phyloP scores from a whole-genome alignment of 2,329 filamentous ascomycete genomes.

The Hypocrella siamensis region DNA sequence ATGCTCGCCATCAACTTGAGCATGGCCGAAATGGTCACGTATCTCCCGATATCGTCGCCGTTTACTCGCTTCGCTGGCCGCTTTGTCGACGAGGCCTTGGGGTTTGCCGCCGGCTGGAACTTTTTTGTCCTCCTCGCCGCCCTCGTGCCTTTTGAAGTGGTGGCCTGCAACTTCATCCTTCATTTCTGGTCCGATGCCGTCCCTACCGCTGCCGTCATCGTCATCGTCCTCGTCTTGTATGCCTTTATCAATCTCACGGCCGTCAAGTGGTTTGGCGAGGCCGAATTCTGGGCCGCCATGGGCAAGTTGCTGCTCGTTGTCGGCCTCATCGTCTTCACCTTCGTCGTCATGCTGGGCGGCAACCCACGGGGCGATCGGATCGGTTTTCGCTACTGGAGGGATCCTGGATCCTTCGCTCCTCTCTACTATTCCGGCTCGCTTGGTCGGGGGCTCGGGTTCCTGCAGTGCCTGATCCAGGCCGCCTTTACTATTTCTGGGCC shows the following conservation, averaged over 20 bases:
- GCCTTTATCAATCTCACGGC: slow-evolving; percentile 53
- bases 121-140: slow-evolving; percentile 57
- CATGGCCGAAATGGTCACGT: slow-evolving; percentile 65
- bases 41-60: slow-evolving; percentile 59
- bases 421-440: slow-evolving; percentile 47
- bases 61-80: slow-evolving; percentile 66
- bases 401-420: slow-evolving; percentile 55
- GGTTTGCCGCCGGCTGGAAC: slow-evolving; percentile 59
- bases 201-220: slow-evolving; percentile 44
- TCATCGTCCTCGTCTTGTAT: slow-evolving; percentile 30
- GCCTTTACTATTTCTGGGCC: slow-evolving; percentile 53
- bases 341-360: slow-evolving; percentile 69
- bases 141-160: slow-evolving; percentile 52
- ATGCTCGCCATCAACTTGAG: slow-evolving; percentile 43
- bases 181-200: slow-evolving; percentile 47
- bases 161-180: slow-evolving; percentile 47
- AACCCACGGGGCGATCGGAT: slow-evolving; percentile 59
- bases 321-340: slow-evolving; percentile 59
- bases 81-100: slow-evolving; percentile 62
- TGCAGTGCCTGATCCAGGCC: slow-evolving; percentile 58
- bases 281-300: slow-evolving; percentile 60
- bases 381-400: slow-evolving; percentile 52
- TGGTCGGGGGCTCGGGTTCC: slow-evolving; percentile 61
- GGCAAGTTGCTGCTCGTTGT: slow-evolving; percentile 60
- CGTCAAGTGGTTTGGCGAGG: slow-evolving; percentile 60